phyloP scores from a whole-genome alignment of 768 basidiomycete genomes.

The Rhodosporidiobolus odoratus region DNA sequence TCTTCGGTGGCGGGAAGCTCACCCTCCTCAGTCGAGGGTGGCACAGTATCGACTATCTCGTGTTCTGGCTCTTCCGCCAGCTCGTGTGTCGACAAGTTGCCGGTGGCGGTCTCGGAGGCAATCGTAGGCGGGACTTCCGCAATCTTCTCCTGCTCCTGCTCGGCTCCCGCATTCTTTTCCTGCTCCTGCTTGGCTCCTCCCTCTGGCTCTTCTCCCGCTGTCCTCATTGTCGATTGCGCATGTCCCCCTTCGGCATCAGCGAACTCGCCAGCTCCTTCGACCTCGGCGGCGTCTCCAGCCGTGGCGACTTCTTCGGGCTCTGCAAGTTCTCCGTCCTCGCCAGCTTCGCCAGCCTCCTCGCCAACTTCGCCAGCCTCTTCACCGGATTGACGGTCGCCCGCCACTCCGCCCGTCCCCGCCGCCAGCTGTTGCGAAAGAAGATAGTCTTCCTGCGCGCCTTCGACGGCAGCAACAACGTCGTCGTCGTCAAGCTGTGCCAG shows the following conservation, averaged over 20 bases:
- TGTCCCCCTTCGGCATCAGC: too few species aligned
- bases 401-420: conserved; percentile 2
- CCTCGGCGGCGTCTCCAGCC: neutral
- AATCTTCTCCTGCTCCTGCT: too few species aligned
- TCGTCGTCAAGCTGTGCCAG: conserved; percentile 31
- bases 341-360: neutral
- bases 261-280: too few species aligned
- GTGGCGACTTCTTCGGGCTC: neutral
- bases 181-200: too few species aligned
- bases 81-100: too few species aligned
- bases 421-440: neutral
- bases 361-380: neutral
- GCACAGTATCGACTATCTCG: too few species aligned
- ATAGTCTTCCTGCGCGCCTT: conserved; percentile 24
- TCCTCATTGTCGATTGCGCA: too few species aligned
- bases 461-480: conserved; percentile 26
- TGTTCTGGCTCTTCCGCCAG: too few species aligned
- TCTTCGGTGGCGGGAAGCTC: neutral
- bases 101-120: too few species aligned
- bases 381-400: neutral
- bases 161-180: too few species aligned
- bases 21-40: neutral
- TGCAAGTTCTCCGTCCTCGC: neutral
- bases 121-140: too few species aligned
- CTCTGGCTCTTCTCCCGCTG: too few species aligned